Evolutionary conservation across 371 early-diverging fungal species (phyloP).

Genomic region (Lichtheimia ramosa): DNA sequence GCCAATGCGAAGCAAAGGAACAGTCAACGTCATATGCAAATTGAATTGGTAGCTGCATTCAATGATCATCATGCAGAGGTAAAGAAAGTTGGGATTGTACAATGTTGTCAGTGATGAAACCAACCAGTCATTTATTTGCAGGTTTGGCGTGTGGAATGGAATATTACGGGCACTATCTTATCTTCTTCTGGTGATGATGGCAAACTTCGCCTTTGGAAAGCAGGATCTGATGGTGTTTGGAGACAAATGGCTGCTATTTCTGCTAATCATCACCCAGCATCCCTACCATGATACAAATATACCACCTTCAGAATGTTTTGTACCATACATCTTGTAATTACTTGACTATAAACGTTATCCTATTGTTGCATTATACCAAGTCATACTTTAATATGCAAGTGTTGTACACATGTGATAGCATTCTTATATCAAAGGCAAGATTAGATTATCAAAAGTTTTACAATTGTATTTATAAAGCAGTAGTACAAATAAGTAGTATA

Average conservation of each 20-base stretch:
- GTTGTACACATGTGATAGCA: no score
- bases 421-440: no score
- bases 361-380: no score
- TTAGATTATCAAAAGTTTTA: no score
- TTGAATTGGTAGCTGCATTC: slow-evolving; percentile 64
- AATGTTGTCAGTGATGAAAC: slow-evolving; percentile 8
- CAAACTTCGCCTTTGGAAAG: slow-evolving; percentile 85
- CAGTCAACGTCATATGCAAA: slow-evolving; percentile 37
- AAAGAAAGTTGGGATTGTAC: slow-evolving; percentile 15
- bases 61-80: slow-evolving; percentile 72
- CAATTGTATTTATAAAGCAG: no score
- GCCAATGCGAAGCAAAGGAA: background rate
- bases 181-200: slow-evolving; percentile 93
- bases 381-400: no score
- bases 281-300: no score
- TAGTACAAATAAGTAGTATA: no score
- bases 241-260: slow-evolving; percentile 66
- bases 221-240: slow-evolving; percentile 66
- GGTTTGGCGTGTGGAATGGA: slow-evolving; percentile 94
- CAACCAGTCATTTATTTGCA: slow-evolving; percentile 14
- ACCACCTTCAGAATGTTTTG: no score
- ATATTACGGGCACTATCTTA: slow-evolving; percentile 89
- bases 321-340: no score
- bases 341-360: no score
- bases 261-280: slow-evolving; percentile 31